These are phyloP conservation scores for Hordeum pubiflorum DNA, from an alignment of 202 grass and related monocot genomes.

Conservation along the genomic window DNA sequence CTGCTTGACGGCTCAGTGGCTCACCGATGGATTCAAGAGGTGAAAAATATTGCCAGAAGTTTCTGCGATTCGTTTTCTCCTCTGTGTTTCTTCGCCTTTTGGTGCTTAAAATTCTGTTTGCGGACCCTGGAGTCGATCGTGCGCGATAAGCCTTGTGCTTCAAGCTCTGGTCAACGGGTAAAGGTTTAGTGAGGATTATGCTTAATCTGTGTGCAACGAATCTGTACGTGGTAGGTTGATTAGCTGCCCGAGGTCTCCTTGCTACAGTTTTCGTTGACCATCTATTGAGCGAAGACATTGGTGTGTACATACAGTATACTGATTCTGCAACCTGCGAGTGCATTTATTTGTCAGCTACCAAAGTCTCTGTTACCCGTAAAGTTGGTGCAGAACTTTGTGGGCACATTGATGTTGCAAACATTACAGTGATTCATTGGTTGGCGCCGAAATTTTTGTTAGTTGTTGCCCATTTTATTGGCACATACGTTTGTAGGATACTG, in stretches of 20 bases:
- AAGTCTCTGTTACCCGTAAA: background rate
- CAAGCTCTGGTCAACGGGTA: background rate
- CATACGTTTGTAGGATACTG: background rate
- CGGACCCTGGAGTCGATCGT: background rate
- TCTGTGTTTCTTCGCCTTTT: background rate
- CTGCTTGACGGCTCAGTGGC: no score
- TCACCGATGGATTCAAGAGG: no score
- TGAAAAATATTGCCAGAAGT: background rate
- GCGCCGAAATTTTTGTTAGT: background rate
- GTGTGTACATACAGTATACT: background rate
- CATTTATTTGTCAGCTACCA: background rate
- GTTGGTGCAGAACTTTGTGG: background rate
- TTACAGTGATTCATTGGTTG: background rate
- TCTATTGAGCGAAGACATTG: background rate
- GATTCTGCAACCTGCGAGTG: slow-evolving; percentile 1
- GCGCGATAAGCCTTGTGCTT: background rate
- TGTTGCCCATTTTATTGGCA: background rate
- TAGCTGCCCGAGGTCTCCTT: background rate
- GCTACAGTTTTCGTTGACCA: background rate
- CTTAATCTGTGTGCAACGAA: background rate
- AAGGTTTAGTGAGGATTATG: background rate
- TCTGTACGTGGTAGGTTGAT: background rate
- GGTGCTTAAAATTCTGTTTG: background rate
- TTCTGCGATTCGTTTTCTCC: background rate
- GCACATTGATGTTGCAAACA: slow-evolving; percentile 1